Base-by-base conservation (phyloP, 805 yeast species). In the Myxozyma kluyveri region DNA sequence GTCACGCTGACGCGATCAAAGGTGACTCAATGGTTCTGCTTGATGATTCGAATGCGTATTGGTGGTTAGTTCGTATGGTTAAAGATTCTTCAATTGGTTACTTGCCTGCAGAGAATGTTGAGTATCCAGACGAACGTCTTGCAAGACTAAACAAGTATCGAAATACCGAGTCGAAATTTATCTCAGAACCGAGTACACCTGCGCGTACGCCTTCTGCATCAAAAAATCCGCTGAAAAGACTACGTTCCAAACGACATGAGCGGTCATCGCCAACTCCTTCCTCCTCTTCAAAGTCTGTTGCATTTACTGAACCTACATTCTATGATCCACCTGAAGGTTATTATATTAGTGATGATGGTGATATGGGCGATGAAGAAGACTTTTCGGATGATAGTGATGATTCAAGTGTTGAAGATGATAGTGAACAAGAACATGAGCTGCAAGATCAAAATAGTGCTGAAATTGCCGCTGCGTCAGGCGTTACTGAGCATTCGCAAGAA, bases 71-170 rank as follows among this genome's bases (percentile, higher is more conserved):
- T 61, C 68, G 78, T 62, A 66, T 75, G 54, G 73, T 74, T 38
- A 68, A 66, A 41, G 86, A 82, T 65, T 83, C 83, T 2, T 77
- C 82, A 60, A 82, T 91, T 47, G 99, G 99, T 1, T 93, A 90
- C 72, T 95, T 95, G 1, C 99, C 99, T 1, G 98, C 97, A 0
- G 99, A 93, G 67, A 81, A 93, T 52, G 72, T 93, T 33, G 99
- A 93, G 68, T 88, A 96, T 0, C 89, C 87, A 56, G 85, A 82
- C 42, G 99, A 93, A 69, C 75, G 98, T 52, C 70, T 93, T 48
- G 99, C 99, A 0, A 75, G 98, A 50, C 73, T 90, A 37, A 93
- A 93, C 67, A 87, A 96, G 69, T 88, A 91, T 80, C 84, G 88
- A 61, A 91, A 91, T 69, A 96, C 88, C 67, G 88, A 33, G 47